Conservation (phyloP, 306 rosid genomes). For the Datisca glomerata region DNA sequence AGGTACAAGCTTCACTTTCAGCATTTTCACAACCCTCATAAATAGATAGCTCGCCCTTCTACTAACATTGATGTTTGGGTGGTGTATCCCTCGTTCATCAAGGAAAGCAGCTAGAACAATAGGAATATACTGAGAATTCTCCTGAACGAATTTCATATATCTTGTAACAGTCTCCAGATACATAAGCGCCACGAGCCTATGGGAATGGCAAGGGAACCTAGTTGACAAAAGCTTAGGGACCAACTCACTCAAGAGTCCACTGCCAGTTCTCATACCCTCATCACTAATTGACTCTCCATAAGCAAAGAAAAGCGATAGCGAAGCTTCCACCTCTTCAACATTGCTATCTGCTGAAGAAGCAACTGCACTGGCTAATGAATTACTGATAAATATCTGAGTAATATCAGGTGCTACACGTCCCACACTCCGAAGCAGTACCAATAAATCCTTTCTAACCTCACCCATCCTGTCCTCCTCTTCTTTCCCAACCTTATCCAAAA, state of each 20-base stretch:
- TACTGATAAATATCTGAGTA: slow-evolving; percentile 61
- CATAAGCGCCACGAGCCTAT: slow-evolving; percentile 88
- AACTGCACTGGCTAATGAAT: slow-evolving; percentile 51
- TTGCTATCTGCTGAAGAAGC: slow-evolving; percentile 54
- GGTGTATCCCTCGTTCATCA: slow-evolving; percentile 96
- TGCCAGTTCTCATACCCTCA: slow-evolving; percentile 53
- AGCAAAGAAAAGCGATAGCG: slow-evolving; percentile 71
- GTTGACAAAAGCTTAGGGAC: slow-evolving; percentile 69
- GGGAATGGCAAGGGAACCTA: slow-evolving; percentile 76
- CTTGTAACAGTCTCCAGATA: slow-evolving; percentile 87
- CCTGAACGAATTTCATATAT: slow-evolving; percentile 76
- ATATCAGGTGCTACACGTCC: slow-evolving; percentile 66
- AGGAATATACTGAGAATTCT: slow-evolving; percentile 63
- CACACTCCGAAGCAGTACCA: slow-evolving; percentile 50
- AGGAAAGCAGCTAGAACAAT: slow-evolving; percentile 81
- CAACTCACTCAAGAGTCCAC: slow-evolving; percentile 62
- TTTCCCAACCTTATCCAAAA: slow-evolving; percentile 72
- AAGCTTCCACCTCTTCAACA: slow-evolving; percentile 88
- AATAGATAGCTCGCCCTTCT: slow-evolving; percentile 89
- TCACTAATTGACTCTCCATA: slow-evolving; percentile 75
- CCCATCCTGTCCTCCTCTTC: slow-evolving; percentile 92
- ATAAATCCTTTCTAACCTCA: slow-evolving; percentile 82
- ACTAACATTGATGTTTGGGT: slow-evolving; percentile 66
- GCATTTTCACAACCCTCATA: slow-evolving; percentile 85
- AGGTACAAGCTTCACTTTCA: slow-evolving; percentile 82